Percentiles rank a stretch among this genome's conserved stretches.
Conservation (phyloP, 495 filamentous ascomycete genomes). For the Clohesyomyces aquaticus region DNA sequence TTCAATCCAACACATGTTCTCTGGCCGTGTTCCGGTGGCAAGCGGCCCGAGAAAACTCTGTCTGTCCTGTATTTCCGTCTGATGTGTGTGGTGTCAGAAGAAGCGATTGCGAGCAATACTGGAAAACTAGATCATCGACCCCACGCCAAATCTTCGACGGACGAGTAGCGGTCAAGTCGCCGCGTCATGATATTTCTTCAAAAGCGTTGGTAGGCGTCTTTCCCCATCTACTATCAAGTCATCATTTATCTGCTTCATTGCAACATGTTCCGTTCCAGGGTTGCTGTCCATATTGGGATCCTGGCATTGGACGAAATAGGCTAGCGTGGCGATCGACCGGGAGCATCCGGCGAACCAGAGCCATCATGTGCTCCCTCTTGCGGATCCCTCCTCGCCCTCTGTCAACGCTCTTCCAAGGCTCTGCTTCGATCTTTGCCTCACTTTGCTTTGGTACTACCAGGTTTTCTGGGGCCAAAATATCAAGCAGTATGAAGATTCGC, state of each 20-base stretch:
- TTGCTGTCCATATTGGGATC: background rate
- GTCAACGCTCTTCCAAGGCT: too few species aligned
- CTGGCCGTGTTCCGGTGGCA: background rate
- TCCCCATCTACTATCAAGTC: too few species aligned
- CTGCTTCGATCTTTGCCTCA: background rate
- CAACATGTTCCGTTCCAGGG: too few species aligned
- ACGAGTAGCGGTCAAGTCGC: background rate
- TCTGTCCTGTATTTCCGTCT: too few species aligned
- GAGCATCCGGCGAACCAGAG: constrained; percentile 14
- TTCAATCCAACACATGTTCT: background rate
- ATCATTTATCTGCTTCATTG: background rate
- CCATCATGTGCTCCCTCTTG: constrained; percentile 8
- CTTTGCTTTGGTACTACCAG: background rate
- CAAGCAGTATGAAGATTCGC: background rate
- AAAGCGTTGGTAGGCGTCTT: too few species aligned
- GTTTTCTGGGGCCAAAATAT: background rate
- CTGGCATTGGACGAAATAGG: background rate
- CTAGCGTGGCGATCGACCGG: constrained; percentile 19
- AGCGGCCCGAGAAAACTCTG: background rate
- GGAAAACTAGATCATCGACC: background rate
- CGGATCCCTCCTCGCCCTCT: background rate
- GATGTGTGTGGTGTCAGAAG: background rate
- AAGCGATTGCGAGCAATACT: background rate
- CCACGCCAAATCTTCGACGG: background rate
- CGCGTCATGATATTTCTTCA: background rate